phyloP scores from a whole-genome alignment of 345 rosid species.

The Lumnitzera littorea region DNA sequence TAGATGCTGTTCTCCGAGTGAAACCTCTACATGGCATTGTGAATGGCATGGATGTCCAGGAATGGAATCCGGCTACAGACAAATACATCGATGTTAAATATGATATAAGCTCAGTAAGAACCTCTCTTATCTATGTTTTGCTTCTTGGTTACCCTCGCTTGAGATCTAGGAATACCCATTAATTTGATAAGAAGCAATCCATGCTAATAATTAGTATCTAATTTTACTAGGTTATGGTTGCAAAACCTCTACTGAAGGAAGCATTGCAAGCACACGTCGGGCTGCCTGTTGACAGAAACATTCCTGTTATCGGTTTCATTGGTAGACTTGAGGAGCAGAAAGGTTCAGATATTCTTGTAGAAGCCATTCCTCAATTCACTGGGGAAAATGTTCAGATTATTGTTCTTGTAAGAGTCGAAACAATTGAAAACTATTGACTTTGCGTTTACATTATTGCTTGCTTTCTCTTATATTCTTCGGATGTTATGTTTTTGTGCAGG shows the following conservation, averaged over 20 bases:
- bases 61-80: constrained; percentile 88
- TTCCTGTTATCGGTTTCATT: constrained; percentile 88
- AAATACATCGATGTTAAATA: constrained; percentile 61
- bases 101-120: constrained; percentile 65
- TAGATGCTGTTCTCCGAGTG: constrained; percentile 51
- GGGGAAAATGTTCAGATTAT: constrained; percentile 65
- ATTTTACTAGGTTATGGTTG: constrained; percentile 46
- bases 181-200: no score
- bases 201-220: not conserved
- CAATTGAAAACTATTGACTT: no score
- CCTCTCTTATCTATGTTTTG: not conserved
- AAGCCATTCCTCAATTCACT: constrained; percentile 57
- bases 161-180: no score
- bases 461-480: no score
- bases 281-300: constrained; percentile 69
- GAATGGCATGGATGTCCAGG: constrained; percentile 96
- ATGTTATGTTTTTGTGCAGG: constrained; percentile 27
- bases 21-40: constrained; percentile 58
- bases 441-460: no score
- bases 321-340: constrained; percentile 97
- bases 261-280: constrained; percentile 88
- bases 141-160: no score
- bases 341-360: constrained; percentile 87
- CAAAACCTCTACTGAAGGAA: constrained; percentile 88
- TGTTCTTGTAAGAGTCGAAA: constrained; percentile 50